A percentile compares a stretch with the other conserved stretches of the same genome.
phyloP scores from a whole-genome alignment of 768 basidiomycete genomes.

The Lactifluus volemus region DNA sequence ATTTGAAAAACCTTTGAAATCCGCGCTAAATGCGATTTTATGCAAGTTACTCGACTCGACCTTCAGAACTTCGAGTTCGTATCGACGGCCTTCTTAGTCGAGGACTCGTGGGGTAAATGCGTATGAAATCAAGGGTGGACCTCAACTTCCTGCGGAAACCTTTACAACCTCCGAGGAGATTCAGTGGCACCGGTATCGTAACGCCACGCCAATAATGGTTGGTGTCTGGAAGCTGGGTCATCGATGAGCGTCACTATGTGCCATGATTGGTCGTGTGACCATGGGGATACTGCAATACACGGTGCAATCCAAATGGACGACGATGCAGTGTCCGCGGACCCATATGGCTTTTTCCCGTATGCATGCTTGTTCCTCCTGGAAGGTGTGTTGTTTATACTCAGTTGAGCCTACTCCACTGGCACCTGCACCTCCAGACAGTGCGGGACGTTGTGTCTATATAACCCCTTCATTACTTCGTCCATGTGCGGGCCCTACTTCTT shows the following conservation, averaged over 20 bases:
- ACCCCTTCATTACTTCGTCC: neutral
- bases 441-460: neutral
- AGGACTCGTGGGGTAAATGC: too few species aligned
- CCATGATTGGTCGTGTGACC: neutral
- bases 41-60: too few species aligned
- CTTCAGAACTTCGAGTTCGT: neutral
- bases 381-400: too few species aligned
- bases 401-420: neutral
- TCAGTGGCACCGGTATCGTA: neutral
- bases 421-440: neutral
- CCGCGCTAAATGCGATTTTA: too few species aligned
- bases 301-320: neutral
- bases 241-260: neutral
- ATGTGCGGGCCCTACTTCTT: neutral
- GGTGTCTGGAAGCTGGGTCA: neutral
- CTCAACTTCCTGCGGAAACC: neutral
- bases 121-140: neutral
- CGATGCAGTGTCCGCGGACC: constrained; percentile 1
- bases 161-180: neutral
- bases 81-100: neutral
- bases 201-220: neutral
- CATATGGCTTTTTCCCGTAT: neutral
- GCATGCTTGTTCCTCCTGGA: neutral
- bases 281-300: neutral
- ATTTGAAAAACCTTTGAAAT: too few species aligned